Base-by-base conservation (phyloP, 306 rosid species). In the Lathyrus aphaca region DNA sequence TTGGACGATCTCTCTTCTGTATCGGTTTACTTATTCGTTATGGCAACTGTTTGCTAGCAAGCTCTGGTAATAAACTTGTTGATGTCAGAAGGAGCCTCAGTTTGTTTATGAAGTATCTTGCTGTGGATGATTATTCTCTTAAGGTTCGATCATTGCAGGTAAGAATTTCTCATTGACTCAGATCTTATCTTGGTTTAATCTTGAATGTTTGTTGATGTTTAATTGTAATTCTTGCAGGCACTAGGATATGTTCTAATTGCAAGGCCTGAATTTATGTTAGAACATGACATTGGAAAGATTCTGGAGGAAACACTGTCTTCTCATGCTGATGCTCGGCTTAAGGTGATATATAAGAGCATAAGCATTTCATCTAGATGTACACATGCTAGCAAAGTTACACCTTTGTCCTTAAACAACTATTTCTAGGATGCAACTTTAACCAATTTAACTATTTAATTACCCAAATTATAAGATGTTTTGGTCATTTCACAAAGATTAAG, bases 111-210 rank as follows among this genome's bases (percentile, higher is more conserved):
- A 94, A 83, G 76, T 84, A 85, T 78, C 92, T 94, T 39, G 86
- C 66, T 43, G 74, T 48, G 73, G 96, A 94, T 44, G 97, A 94
- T 80, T 82, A 81, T 67, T 76, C 76, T 49, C 61, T 94, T 56
- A 87, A 85, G 82, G 95, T 76, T 83, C 85, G 97, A 77, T 85
- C 99, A 8, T 85, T 94, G 82, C 99, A 94, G 97, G 99, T 84
- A 67, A 55, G 78, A 60, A 11, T 30, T 68, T 48, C 16, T 62
- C 57, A 7, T 76, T 17, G 46, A 53, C 73, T 42, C 46, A 10
- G 49, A 38, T 59, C 29, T 69, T 78, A 38, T 69, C 62, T 29
- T 14, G 48, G 68, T 75, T 78, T 35, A 23, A 16, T 71, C 53
- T 63, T 38, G 69, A 64, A 58, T 64, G 64, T 77, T 45, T 71